A percentile compares a stretch with the other conserved stretches of the same genome.
Conservation (phyloP, 208 protist genomes). For the Herpetomonas tarakana region DNA sequence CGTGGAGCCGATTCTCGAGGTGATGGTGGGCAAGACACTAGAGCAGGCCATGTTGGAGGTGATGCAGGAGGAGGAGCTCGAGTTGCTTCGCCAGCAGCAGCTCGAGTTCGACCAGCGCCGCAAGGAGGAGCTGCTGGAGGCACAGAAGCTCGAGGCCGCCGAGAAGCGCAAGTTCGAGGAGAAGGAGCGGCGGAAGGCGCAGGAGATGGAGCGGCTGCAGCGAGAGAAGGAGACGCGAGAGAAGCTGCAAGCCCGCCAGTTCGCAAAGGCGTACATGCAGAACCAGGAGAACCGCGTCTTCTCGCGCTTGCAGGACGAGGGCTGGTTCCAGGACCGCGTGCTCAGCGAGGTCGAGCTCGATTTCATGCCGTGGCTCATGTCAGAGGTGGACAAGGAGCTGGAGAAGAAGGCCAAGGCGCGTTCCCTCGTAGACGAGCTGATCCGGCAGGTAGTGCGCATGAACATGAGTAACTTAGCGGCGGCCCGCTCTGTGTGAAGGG, state of each 20-base stretch:
- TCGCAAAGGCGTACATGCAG: conserved; percentile 91
- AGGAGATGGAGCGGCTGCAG: conserved; percentile 92
- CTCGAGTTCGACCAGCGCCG: conserved; percentile 95
- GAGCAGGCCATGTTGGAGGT: conserved; percentile 98
- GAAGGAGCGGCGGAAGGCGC: conserved; percentile 93
- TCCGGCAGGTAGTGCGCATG: conserved; percentile 73
- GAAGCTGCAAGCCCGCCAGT: conserved; percentile 93
- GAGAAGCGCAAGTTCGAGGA: conserved; percentile 95
- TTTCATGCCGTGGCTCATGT: conserved; percentile 95
- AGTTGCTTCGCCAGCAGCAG: conserved; percentile 91
- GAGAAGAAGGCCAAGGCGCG: conserved; percentile 82
- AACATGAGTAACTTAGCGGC: conserved; percentile 43
- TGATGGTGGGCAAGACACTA: conserved; percentile 97
- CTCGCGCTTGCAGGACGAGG: conserved; percentile 87
- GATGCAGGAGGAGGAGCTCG: conserved; percentile 97
- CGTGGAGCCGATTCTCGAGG: conserved; percentile 95
- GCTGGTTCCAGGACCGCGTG: conserved; percentile 95
- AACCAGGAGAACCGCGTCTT: conserved; percentile 93
- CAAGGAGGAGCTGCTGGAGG: conserved; percentile 95
- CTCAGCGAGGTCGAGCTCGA: conserved; percentile 93
- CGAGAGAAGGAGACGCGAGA: conserved; percentile 87
- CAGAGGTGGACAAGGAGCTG: conserved; percentile 75
- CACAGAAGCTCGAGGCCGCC: conserved; percentile 93
- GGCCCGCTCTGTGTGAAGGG: conserved; percentile 16
- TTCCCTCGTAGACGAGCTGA: conserved; percentile 78